Evolutionary conservation across 441 rosid species (phyloP).

Genomic region (Populus hybrid): DNA sequence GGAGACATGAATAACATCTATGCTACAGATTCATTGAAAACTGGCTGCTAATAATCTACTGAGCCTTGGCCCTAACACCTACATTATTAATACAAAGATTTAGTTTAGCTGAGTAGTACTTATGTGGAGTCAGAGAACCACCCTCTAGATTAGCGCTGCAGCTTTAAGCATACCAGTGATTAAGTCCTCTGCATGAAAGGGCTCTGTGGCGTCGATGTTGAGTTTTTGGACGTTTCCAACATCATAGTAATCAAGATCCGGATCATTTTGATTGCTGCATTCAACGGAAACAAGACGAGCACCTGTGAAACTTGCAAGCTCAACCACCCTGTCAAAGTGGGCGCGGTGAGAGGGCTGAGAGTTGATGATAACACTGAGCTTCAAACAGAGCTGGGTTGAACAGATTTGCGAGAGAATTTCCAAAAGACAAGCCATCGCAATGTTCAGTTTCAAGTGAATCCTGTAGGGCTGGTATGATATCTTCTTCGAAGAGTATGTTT

Average conservation of each 20-base stretch:
- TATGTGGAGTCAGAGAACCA: neutral
- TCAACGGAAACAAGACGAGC: neutral
- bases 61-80: too few relatives aligned
- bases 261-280: neutral
- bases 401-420: neutral
- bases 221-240: neutral
- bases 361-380: neutral
- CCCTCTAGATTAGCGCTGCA: neutral
- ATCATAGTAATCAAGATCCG: too few relatives aligned
- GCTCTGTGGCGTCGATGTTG: neutral
- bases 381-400: constrained; percentile 1
- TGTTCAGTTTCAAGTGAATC: neutral
- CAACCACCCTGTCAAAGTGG: neutral
- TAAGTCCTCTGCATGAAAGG: neutral
- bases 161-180: neutral
- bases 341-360: neutral
- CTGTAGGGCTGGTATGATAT: neutral
- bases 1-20: neutral
- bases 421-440: neutral
- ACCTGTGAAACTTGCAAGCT: neutral
- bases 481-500: too few relatives aligned
- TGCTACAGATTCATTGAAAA: neutral
- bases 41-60: too few relatives aligned
- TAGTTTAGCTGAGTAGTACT: neutral
- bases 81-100: neutral